phyloP scores from a whole-genome alignment of 2,329 filamentous ascomycete species.

The Cryphonectria japonica region DNA sequence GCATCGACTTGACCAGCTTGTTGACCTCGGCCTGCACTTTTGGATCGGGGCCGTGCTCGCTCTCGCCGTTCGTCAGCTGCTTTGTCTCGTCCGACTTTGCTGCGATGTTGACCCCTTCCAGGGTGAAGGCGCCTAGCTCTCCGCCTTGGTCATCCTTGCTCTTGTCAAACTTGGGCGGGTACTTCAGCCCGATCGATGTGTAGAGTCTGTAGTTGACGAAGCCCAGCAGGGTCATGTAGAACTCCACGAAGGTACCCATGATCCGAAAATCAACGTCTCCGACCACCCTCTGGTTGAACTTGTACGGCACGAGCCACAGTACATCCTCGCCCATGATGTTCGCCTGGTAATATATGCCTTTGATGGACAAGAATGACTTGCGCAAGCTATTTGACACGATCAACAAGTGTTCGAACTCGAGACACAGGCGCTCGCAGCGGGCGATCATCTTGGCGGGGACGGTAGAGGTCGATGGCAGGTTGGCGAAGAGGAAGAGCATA shows the following conservation, averaged over 20 bases:
- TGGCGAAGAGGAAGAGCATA: slow-evolving; percentile 97
- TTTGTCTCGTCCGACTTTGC: slow-evolving; percentile 58
- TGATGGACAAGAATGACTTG: slow-evolving; percentile 97
- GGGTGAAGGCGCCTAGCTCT: slow-evolving; percentile 86
- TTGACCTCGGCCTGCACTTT: slow-evolving; percentile 68
- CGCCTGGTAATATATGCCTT: slow-evolving; percentile 99
- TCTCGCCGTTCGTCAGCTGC: slow-evolving; percentile 54
- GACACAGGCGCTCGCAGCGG: slow-evolving; percentile 87
- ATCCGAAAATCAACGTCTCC: slow-evolving; percentile 97
- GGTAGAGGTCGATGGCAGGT: slow-evolving; percentile 84
- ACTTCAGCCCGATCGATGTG: slow-evolving; percentile 87
- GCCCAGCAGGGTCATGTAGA: slow-evolving; percentile 93
- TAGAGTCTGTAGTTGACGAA: slow-evolving; percentile 97
- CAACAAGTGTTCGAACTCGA: slow-evolving; percentile 97
- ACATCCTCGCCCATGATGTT: slow-evolving; percentile 97
- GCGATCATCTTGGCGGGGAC: slow-evolving; percentile 96
- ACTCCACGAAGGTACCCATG: slow-evolving; percentile 99
- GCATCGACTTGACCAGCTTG: slow-evolving; percentile 70
- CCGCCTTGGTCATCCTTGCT: slow-evolving; percentile 86
- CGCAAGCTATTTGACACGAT: slow-evolving; percentile 89
- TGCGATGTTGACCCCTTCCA: slow-evolving; percentile 73
- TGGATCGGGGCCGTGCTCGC: slow-evolving; percentile 61
- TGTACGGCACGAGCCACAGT: slow-evolving; percentile 95
- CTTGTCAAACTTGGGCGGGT: slow-evolving; percentile 91
- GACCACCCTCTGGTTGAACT: slow-evolving; percentile 93